Evolutionary conservation across 139 green algal species (phyloP).

Genomic region (Trebouxia sp.): DNA sequence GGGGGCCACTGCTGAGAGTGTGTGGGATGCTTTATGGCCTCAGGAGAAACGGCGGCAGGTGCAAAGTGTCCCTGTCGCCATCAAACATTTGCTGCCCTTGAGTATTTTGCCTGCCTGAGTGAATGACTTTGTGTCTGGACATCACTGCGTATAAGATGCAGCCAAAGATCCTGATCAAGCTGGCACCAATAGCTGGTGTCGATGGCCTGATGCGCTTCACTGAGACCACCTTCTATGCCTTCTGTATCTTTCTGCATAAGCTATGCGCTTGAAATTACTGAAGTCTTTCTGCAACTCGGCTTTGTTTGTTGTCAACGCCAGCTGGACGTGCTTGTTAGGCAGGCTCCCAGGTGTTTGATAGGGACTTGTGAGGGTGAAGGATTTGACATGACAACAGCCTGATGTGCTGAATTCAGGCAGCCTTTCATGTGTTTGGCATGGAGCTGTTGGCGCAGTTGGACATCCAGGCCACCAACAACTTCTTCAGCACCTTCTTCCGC

Average conservation of each 20-base stretch:
- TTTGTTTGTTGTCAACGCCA: no score
- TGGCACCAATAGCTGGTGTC: no score
- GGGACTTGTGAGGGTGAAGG: no score
- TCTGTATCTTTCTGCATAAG: neutral
- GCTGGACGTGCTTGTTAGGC: no score
- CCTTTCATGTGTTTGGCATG: conserved; percentile 93
- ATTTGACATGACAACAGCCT: no score
- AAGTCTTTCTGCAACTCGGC: no score
- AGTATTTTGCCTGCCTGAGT: neutral
- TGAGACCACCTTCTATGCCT: neutral
- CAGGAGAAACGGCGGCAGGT: conserved; percentile 81
- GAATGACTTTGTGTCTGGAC: no score
- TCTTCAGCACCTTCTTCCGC: conserved; percentile 94
- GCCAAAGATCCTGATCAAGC: no score
- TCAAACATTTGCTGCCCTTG: neutral
- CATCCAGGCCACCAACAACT: conserved; percentile 78
- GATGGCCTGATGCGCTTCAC: neutral
- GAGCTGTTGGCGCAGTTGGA: conserved; percentile 85
- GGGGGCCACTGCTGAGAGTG: conserved; percentile 33
- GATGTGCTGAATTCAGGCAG: conserved; percentile 53
- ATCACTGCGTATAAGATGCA: no score
- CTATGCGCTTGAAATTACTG: no score
- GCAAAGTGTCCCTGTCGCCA: neutral
- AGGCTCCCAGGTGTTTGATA: no score
- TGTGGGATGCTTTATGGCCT: conserved; percentile 87